A percentile compares a stretch with the other conserved stretches of the same genome.
Conservation (phyloP, 257 asterid species). For the Solanum phureja region DNA sequence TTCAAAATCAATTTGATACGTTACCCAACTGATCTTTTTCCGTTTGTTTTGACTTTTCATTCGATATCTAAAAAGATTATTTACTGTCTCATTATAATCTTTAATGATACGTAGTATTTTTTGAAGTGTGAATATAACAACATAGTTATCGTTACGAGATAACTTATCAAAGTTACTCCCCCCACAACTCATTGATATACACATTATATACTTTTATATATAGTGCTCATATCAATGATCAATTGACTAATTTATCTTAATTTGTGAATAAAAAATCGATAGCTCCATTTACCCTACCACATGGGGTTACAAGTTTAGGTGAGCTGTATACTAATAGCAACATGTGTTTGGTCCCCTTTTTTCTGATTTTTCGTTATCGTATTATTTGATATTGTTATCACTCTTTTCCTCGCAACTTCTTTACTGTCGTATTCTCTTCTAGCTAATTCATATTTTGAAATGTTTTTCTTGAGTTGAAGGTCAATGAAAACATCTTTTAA, state of each 20-base stretch:
- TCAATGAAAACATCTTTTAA: too few relatives aligned
- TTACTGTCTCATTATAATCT: rapidly evolving
- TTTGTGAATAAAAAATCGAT: background rate
- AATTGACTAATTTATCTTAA: background rate
- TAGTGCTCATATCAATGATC: background rate
- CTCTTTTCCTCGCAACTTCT: rapidly evolving
- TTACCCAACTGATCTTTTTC: background rate
- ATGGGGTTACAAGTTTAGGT: background rate
- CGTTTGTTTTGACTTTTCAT: background rate
- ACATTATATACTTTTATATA: background rate
- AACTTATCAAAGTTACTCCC: background rate
- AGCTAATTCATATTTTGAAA: too few relatives aligned
- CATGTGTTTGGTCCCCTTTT: background rate
- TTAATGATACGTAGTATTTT: background rate
- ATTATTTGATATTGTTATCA: background rate
- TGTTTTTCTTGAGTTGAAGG: background rate
- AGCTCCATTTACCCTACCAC: background rate
- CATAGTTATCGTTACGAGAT: background rate
- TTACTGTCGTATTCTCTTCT: background rate
- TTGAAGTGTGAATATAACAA: background rate
- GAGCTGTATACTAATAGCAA: background rate
- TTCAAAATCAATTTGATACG: background rate
- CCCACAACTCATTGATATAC: background rate
- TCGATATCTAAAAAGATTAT: rapidly evolving
- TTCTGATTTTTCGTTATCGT: background rate